phyloP scores from a whole-genome alignment of 495 filamentous ascomycete genomes.

The Niebla homalea region DNA sequence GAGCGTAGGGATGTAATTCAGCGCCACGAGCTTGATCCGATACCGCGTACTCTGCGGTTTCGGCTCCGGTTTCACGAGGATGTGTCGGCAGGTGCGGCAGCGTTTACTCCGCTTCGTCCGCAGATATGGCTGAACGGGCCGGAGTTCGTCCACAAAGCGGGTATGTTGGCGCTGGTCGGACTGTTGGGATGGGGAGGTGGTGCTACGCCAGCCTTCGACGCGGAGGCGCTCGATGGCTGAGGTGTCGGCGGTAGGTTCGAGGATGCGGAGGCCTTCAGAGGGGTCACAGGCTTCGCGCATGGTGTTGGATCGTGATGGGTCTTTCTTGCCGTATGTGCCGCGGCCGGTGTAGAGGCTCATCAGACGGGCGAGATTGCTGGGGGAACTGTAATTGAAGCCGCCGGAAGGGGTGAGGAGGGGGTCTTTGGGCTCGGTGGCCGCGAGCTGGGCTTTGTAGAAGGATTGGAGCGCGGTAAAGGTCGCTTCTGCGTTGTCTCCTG shows the following conservation, averaged over 20 bases:
- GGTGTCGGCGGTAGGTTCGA: constrained; percentile 36
- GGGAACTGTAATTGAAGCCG: constrained; percentile 59
- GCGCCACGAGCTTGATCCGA: constrained; percentile 76
- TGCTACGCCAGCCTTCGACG: constrained; percentile 37
- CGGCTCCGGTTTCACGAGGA: constrained; percentile 85
- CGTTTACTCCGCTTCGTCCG: constrained; percentile 88
- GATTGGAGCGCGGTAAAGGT: constrained; percentile 43
- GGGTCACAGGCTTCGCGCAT: constrained; percentile 67
- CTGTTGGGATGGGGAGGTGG: constrained; percentile 40
- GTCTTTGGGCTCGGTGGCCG: constrained; percentile 40
- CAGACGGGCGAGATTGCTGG: constrained; percentile 67
- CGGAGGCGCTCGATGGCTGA: constrained; percentile 32
- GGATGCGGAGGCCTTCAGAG: constrained; percentile 53
- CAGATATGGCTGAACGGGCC: constrained; percentile 66
- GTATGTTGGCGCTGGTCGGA: constrained; percentile 31
- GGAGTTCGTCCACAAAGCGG: constrained; percentile 51
- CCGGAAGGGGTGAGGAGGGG: constrained; percentile 34
- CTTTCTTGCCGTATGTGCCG: constrained; percentile 45
- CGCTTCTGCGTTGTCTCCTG: constrained; percentile 26
- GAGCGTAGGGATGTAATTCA: constrained; percentile 77
- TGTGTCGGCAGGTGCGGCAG: constrained; percentile 83
- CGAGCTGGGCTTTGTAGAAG: constrained; percentile 62
- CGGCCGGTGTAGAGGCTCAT: constrained; percentile 78
- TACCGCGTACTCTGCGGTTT: constrained; percentile 78
- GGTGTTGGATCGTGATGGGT: constrained; percentile 47